phyloP scores from a whole-genome alignment of 768 basidiomycete species.

The Rhizopogon roseolus region DNA sequence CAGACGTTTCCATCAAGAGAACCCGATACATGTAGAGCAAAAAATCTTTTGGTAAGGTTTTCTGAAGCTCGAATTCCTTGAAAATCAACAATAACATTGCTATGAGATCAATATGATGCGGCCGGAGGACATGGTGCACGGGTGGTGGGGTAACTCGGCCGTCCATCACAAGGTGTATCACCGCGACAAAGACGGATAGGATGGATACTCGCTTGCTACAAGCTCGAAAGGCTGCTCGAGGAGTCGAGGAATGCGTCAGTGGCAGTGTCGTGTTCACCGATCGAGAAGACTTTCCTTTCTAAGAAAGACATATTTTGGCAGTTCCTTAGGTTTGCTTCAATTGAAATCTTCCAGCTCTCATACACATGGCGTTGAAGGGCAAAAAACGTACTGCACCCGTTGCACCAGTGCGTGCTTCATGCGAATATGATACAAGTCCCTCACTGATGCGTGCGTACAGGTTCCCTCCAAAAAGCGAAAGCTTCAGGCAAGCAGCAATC shows the following conservation, averaged over 20 bases:
- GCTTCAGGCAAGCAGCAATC: slow-evolving; percentile 27
- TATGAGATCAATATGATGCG: slow-evolving; percentile 73
- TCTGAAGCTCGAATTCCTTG: slow-evolving; percentile 47
- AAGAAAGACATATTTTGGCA: neutral
- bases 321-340: neutral
- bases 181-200: no score
- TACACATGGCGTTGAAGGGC: slow-evolving; percentile 22
- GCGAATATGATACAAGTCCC: neutral
- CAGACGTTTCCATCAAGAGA: slow-evolving; percentile 65
- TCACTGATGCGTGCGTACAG: slow-evolving; percentile 13
- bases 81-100: slow-evolving; percentile 58
- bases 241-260: neutral
- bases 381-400: slow-evolving; percentile 31
- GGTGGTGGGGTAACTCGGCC: slow-evolving; percentile 44
- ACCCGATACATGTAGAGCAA: slow-evolving; percentile 60
- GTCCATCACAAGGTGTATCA: slow-evolving; percentile 16
- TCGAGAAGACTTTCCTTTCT: neutral
- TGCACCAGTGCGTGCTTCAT: slow-evolving; percentile 19
- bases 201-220: neutral
- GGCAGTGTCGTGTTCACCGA: neutral
- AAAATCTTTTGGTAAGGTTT: slow-evolving; percentile 52
- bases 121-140: slow-evolving; percentile 61
- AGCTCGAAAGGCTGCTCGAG: neutral
- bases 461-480: slow-evolving; percentile 60
- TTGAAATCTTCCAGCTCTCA: neutral